Percentiles rank a stretch among this genome's conserved stretches.
These are phyloP conservation scores for Alliaria petiolata DNA, from an alignment of 345 rosid genomes.

Conservation along the genomic window DNA sequence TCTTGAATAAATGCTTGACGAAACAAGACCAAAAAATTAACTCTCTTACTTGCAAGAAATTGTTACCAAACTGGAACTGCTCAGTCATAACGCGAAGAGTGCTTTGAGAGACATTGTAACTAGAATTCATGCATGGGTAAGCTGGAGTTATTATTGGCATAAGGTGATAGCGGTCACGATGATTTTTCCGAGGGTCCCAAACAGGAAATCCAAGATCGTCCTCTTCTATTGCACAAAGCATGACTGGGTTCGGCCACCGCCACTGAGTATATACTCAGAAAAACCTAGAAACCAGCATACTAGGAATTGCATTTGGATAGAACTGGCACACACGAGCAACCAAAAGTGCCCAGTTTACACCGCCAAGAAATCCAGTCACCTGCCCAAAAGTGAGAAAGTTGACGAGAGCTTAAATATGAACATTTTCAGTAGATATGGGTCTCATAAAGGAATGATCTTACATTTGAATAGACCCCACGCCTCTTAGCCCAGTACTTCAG, in stretches of 20 bases:
- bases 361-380: slow-evolving; percentile 81
- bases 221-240: slow-evolving; percentile 69
- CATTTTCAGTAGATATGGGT: not conserved
- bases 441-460: slow-evolving; percentile 30
- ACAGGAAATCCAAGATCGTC: slow-evolving; percentile 61
- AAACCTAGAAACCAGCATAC: slow-evolving; percentile 66
- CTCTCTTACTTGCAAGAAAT: slow-evolving; percentile 47
- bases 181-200: slow-evolving; percentile 72
- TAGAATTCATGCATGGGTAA: slow-evolving; percentile 82
- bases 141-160: slow-evolving; percentile 87
- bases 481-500: slow-evolving; percentile 70
- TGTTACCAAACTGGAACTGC: slow-evolving; percentile 63
- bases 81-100: slow-evolving; percentile 70
- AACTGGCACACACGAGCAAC: slow-evolving; percentile 78
- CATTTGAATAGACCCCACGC: slow-evolving; percentile 78
- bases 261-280: slow-evolving; percentile 66
- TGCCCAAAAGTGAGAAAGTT: slow-evolving; percentile 11
- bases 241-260: slow-evolving; percentile 88
- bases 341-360: slow-evolving; percentile 73
- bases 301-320: slow-evolving; percentile 74
- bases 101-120: slow-evolving; percentile 71
- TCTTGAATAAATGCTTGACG: not conserved
- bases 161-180: slow-evolving; percentile 57
- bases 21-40: not conserved
- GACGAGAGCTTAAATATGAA: not conserved